A percentile compares a stretch with the other conserved stretches of the same genome.
Conservation (phyloP, 148 eudicot genomes). For the Vaccinium vitisidaea region DNA sequence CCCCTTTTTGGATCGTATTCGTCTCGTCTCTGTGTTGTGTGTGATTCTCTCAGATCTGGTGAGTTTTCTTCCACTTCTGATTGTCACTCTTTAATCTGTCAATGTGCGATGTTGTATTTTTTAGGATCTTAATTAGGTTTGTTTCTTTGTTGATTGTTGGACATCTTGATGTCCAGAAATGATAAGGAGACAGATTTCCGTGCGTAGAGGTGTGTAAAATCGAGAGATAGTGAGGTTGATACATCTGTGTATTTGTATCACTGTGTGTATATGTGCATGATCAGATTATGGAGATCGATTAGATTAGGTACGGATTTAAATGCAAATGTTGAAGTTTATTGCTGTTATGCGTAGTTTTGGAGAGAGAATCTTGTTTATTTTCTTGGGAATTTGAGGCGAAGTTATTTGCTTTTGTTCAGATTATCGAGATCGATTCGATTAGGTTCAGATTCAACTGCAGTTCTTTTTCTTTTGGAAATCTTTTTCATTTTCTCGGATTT, state of each 20-base stretch:
- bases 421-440: neutral
- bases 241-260: too few relatives aligned
- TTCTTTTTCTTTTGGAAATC: too few relatives aligned
- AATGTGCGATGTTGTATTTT: neutral
- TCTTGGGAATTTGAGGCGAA: neutral
- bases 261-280: neutral
- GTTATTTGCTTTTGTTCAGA: neutral
- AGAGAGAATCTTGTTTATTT: neutral
- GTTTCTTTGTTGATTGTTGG: neutral
- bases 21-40: neutral
- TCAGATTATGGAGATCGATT: neutral
- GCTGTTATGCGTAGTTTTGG: neutral
- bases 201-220: too few relatives aligned
- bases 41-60: slow-evolving; percentile 31
- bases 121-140: neutral
- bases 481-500: too few relatives aligned
- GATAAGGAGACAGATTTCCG: too few relatives aligned
- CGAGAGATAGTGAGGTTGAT: too few relatives aligned
- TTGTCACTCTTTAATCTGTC: too few relatives aligned
- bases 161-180: neutral
- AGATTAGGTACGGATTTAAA: neutral
- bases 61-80: slow-evolving; percentile 11
- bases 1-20: neutral
- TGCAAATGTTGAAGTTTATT: neutral
- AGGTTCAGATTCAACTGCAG: too few relatives aligned